Conservation (phyloP, 1,139 yeast genomes). For the Candida frijolesensis region DNA sequence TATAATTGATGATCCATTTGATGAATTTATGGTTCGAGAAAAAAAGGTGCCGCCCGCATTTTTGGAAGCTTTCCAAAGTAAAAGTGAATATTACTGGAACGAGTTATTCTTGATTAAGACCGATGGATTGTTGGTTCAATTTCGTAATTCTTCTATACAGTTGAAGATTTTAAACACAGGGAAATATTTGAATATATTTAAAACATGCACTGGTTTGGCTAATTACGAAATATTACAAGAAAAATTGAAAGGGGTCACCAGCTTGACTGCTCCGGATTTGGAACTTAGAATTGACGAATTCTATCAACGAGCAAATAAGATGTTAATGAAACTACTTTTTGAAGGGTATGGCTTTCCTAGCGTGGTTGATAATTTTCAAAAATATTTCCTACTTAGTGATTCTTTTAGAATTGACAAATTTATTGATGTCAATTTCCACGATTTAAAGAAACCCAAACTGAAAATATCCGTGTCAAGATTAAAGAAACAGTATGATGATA, state of each 20-base stretch:
- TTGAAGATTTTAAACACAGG: slow-evolving; percentile 79
- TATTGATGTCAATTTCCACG: slow-evolving; percentile 33
- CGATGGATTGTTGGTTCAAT: slow-evolving; percentile 75
- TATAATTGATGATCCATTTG: slow-evolving; percentile 71
- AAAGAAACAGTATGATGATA: slow-evolving; percentile 25
- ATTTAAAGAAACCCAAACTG: slow-evolving; percentile 36
- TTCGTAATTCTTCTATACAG: slow-evolving; percentile 56
- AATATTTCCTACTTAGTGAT: slow-evolving; percentile 51
- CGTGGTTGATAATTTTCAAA: slow-evolving; percentile 52
- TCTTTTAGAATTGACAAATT: slow-evolving; percentile 55
- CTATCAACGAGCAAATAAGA: slow-evolving; percentile 67
- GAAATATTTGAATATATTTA: slow-evolving; percentile 74
- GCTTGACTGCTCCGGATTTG: slow-evolving; percentile 61
- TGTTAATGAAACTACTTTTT: slow-evolving; percentile 59
- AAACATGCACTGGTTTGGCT: slow-evolving; percentile 54
- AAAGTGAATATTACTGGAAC: slow-evolving; percentile 84
- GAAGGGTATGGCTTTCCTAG: slow-evolving; percentile 59
- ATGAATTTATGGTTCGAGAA: slow-evolving; percentile 75
- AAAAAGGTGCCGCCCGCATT: slow-evolving; percentile 34
- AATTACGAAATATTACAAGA: slow-evolving; percentile 35
- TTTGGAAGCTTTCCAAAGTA: slow-evolving; percentile 44
- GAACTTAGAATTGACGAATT: slow-evolving; percentile 62
- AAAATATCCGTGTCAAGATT: slow-evolving; percentile 34
- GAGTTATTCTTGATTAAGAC: slow-evolving; percentile 74
- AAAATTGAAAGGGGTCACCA: slow-evolving; percentile 29